A percentile compares a stretch with the other conserved stretches of the same genome.
These are phyloP conservation scores for Sugiyamaella floridensis DNA, from an alignment of 805 yeast species.

Conservation along the genomic window DNA sequence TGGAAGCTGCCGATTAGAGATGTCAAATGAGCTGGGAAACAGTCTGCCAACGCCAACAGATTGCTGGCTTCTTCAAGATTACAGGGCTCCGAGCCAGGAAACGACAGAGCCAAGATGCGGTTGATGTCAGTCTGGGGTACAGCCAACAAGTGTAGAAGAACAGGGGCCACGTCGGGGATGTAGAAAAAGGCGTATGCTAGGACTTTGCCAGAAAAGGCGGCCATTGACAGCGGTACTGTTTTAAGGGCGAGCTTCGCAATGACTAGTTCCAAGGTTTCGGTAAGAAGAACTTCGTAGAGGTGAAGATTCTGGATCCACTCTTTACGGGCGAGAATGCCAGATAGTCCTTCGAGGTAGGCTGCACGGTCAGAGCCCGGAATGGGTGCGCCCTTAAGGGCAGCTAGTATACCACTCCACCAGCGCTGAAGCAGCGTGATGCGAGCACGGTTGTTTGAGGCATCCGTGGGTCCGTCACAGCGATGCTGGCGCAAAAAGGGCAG, in stretches of 20 bases:
- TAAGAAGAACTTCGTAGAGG: slow-evolving; percentile 28
- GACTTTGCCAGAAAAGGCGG: slow-evolving; percentile 65
- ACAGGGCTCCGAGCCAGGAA: slow-evolving; percentile 1
- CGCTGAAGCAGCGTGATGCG: slow-evolving; percentile 26
- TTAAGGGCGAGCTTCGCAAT: slow-evolving; percentile 44
- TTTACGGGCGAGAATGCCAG: slow-evolving; percentile 31
- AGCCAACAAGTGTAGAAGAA: slow-evolving; percentile 27
- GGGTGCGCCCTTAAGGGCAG: slow-evolving; percentile 23
- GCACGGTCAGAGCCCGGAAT: slow-evolving; percentile 32
- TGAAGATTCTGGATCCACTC: slow-evolving; percentile 30
- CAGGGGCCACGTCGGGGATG: slow-evolving; percentile 49
- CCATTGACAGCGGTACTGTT: slow-evolving; percentile 46
- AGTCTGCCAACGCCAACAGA: not conserved
- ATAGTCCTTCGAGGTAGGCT: slow-evolving; percentile 35
- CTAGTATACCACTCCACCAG: slow-evolving; percentile 36
- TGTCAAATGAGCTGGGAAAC: slow-evolving; percentile 25
- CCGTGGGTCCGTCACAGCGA: slow-evolving; percentile 20
- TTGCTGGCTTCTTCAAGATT: not conserved
- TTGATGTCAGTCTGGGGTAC: slow-evolving; percentile 23
- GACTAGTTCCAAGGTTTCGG: slow-evolving; percentile 48
- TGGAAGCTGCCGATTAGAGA: slow-evolving; percentile 20
- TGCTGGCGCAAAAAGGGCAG: slow-evolving; percentile 33
- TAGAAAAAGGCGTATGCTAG: slow-evolving; percentile 57
- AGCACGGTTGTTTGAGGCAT: slow-evolving; percentile 11
- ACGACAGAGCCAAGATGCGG: slow-evolving; percentile 18